A percentile compares a stretch with the other conserved stretches of the same genome.
Evolutionary conservation across 352 stramenopile species (phyloP).

Genomic region (Pythium coloratum): DNA sequence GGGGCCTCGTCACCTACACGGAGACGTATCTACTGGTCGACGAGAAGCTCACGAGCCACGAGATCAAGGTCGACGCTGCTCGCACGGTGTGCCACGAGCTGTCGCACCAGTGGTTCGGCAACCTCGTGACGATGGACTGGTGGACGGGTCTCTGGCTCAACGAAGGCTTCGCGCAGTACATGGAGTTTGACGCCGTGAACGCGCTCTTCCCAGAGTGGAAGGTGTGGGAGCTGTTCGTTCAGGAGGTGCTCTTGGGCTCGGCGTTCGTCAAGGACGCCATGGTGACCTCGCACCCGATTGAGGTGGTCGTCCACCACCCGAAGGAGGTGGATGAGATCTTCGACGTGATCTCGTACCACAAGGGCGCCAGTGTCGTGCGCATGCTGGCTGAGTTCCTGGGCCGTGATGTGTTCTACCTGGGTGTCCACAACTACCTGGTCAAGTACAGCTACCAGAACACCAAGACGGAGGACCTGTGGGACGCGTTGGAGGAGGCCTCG

Average conservation of each 20-base stretch:
- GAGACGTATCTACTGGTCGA: no score
- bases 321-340: slow-evolving; percentile 99
- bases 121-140: no score
- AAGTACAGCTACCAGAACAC: slow-evolving; percentile 92
- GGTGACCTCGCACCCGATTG: slow-evolving; percentile 92
- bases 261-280: slow-evolving; percentile 93
- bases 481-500: no score
- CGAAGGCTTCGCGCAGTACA: slow-evolving; percentile 97
- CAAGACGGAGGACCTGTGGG: no score
- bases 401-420: slow-evolving; percentile 72
- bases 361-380: slow-evolving; percentile 83
- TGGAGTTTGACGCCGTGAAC: slow-evolving; percentile 94
- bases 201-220: slow-evolving; percentile 94
- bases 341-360: slow-evolving; percentile 97
- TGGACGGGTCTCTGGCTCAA: slow-evolving; percentile 97
- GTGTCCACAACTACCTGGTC: slow-evolving; percentile 94
- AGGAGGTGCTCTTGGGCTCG: slow-evolving; percentile 65
- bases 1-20: no score
- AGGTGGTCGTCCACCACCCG: slow-evolving; percentile 92
- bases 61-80: no score
- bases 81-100: no score
- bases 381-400: slow-evolving; percentile 79
- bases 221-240: slow-evolving; percentile 97
- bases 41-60: no score
- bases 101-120: no score